Evolutionary conservation across 768 basidiomycete genomes (phyloP), one percentile per base, ranked within the genome.

Genomic region (Epithele typhae): DNA sequence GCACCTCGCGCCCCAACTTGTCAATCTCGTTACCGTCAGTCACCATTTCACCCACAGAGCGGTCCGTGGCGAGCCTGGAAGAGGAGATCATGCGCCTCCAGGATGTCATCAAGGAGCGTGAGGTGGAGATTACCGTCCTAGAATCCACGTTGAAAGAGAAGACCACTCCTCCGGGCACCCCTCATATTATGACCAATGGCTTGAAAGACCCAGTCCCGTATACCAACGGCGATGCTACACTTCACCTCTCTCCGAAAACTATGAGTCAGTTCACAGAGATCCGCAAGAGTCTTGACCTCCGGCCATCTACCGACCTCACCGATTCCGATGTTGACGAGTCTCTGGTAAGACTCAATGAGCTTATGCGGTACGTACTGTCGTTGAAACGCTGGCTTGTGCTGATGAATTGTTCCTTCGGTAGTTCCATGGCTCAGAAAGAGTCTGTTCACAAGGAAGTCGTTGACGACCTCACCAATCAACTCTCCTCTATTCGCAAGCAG

Each of bases 391-490:
- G 15, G 17, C 39, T 43, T 34, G 14, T 23, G 18, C 15, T 23
- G 8, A 7, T 7, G 35, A 38, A 32, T 37, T n/a, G 3, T 10
- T 43, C 38, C 19, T 4, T 56, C 49, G 34, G 11, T 48, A 96
- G 92, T 53, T 91, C 95, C 2, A 97, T 98, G 95, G 94, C 94
- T 3, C 86, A 90, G 69, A 98, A 98, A 64, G 96, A 99, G 64
- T 86, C 90, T 4, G 74, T 82, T 25, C 95, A 98, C 62, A 80
- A 81, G 27, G 90, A 95, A 59, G 62, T 78, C 19, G 86, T 96
- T 22, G 83, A 90, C 34, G 70, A 70, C 25, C 73, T 97, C 52
- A 82, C 81, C 36, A 60, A 69, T 12, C 80, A 94, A 58, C 72
- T 96, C 19, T 62, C 55, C 57, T 74, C 82, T 54, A 78, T 86